A percentile compares a stretch with the other conserved stretches of the same genome.
These are phyloP conservation scores for Cucumis sativus DNA, from an alignment of 306 rosid genomes.

Conservation along the genomic window DNA sequence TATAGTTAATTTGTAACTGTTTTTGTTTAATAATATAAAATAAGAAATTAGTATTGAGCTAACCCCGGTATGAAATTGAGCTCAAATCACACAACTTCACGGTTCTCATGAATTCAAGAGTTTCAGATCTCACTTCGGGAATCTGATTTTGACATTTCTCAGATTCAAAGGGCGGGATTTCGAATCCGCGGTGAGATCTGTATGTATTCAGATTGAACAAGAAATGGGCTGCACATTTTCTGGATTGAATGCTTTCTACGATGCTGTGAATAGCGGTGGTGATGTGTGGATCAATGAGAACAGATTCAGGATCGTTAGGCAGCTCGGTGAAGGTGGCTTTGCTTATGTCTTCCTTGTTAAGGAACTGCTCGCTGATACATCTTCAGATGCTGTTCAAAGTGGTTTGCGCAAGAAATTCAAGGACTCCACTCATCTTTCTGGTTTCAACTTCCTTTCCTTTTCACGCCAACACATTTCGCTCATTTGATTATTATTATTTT, in stretches of 20 bases:
- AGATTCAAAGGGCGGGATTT: not conserved
- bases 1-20: not conserved
- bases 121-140: conserved; percentile 2
- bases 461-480: not conserved
- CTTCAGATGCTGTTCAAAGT: conserved; percentile 21
- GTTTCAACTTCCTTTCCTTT: conserved; percentile 25
- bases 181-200: not conserved
- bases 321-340: conserved; percentile 99
- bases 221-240: conserved; percentile 93
- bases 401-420: conserved; percentile 64
- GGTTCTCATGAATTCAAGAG: not conserved
- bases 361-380: conserved; percentile 45
- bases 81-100: not conserved
- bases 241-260: conserved; percentile 77
- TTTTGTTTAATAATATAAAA: not conserved
- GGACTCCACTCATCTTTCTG: conserved; percentile 63
- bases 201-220: not conserved
- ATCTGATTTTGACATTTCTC: not conserved
- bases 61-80: not conserved
- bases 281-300: conserved; percentile 97
- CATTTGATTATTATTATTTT: not conserved
- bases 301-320: conserved; percentile 76
- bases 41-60: not conserved
- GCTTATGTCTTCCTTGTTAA: conserved; percentile 76
- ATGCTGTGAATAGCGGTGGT: conserved; percentile 85